Percentiles rank a stretch among this genome's conserved stretches.
Conservation (phyloP, 768 basidiomycete genomes). For the Pholiota microspora region DNA sequence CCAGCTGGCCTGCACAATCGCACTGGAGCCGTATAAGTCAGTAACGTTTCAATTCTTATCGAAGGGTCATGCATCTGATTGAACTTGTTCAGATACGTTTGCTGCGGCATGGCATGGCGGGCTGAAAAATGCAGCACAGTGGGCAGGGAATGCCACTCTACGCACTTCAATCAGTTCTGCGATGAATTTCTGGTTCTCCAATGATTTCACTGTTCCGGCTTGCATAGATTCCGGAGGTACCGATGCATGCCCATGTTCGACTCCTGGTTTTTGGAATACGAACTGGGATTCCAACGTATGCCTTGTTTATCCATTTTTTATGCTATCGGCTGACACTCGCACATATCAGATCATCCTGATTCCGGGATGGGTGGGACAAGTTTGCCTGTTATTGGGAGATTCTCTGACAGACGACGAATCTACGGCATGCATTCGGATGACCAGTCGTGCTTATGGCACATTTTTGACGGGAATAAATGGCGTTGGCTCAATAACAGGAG, state of each 20-base stretch:
- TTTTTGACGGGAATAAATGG: constrained; percentile 41
- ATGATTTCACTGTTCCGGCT: constrained; percentile 48
- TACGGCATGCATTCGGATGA: constrained; percentile 45
- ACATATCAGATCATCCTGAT: constrained; percentile 50
- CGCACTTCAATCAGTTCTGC: constrained; percentile 39
- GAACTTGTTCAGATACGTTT: constrained; percentile 36
- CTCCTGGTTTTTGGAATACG: constrained; percentile 51
- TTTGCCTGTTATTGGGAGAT: constrained; percentile 50
- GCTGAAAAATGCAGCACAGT: constrained; percentile 33
- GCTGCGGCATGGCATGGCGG: constrained; percentile 53
- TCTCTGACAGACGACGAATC: constrained; percentile 38
- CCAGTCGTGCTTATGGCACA: constrained; percentile 44
- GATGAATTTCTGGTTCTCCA: constrained; percentile 60
- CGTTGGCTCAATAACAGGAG: constrained; percentile 51
- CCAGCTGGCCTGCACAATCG: constrained; percentile 64
- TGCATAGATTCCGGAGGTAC: constrained; percentile 56
- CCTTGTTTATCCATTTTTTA: neutral
- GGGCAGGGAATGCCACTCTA: constrained; percentile 32
- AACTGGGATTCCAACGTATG: constrained; percentile 61
- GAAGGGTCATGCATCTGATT: neutral
- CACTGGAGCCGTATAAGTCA: constrained; percentile 55
- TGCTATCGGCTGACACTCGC: neutral
- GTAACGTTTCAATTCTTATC: constrained; percentile 11
- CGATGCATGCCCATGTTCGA: constrained; percentile 49
- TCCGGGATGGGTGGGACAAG: constrained; percentile 49